phyloP scores from a whole-genome alignment of 345 rosid genomes.

The Gossypium bickii region DNA sequence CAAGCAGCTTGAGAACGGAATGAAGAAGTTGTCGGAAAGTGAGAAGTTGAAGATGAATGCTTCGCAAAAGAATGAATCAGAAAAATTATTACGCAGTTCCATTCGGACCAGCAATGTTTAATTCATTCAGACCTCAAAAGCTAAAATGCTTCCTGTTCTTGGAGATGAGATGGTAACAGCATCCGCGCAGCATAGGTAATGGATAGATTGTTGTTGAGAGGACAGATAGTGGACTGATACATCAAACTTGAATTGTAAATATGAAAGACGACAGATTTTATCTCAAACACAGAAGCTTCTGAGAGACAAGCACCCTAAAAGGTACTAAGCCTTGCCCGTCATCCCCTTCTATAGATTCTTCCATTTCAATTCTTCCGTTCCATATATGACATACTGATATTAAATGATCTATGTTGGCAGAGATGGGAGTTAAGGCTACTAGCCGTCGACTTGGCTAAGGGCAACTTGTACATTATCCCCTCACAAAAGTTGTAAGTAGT shows the following conservation, averaged over 20 bases:
- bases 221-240: neutral
- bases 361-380: neutral
- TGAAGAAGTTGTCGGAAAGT: slow-evolving; percentile 50
- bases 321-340: no score
- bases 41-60: slow-evolving; percentile 38
- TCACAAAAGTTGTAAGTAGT: neutral
- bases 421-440: neutral
- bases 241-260: neutral
- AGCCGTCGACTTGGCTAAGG: neutral
- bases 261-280: neutral
- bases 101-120: slow-evolving; percentile 25
- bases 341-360: neutral
- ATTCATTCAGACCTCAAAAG: slow-evolving; percentile 9
- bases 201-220: neutral
- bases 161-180: neutral
- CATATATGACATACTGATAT: neutral
- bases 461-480: slow-evolving; percentile 20
- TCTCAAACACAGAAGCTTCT: neutral
- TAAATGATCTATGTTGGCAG: neutral
- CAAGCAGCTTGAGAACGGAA: slow-evolving; percentile 69
- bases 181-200: neutral
- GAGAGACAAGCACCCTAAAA: neutral
- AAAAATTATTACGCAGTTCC: slow-evolving; percentile 16
- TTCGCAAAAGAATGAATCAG: slow-evolving; percentile 34
- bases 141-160: neutral